These are phyloP conservation scores for Pseudomonodictys pantanalensis DNA, from an alignment of 495 filamentous ascomycete genomes.

Conservation along the genomic window DNA sequence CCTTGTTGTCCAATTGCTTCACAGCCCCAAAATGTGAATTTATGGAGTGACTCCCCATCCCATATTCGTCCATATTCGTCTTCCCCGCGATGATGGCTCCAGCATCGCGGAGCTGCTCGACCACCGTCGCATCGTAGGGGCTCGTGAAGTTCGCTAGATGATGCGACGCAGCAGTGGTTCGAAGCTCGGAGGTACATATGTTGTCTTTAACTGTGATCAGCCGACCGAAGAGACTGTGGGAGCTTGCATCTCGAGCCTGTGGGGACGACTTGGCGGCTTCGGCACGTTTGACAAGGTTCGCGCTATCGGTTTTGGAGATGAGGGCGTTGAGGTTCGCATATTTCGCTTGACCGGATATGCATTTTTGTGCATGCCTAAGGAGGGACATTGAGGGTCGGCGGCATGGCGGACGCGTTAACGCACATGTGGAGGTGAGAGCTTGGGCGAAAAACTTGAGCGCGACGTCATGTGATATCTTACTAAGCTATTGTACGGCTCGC, in stretches of 20 bases:
- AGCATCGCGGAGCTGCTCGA: constrained; percentile 59
- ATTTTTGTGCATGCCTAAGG: constrained; percentile 33
- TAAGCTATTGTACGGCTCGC: too few relatives aligned
- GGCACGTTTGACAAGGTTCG: constrained; percentile 16
- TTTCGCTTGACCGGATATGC: constrained; percentile 29
- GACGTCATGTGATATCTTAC: too few relatives aligned
- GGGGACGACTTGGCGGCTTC: neutral
- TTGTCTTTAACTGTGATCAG: constrained; percentile 85
- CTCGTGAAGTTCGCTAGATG: constrained; percentile 66
- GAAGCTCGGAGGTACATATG: constrained; percentile 66
- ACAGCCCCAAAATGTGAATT: constrained; percentile 72
- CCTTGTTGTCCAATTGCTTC: constrained; percentile 40
- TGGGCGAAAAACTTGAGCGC: too few relatives aligned
- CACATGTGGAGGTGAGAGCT: too few relatives aligned
- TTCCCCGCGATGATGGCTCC: constrained; percentile 72
- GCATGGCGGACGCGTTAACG: constrained; percentile 7
- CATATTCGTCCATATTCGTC: constrained; percentile 95
- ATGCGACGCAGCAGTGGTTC: constrained; percentile 80
- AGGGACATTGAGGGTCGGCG: constrained; percentile 37
- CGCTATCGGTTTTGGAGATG: constrained; percentile 26
- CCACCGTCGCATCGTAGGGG: constrained; percentile 83
- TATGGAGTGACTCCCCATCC: constrained; percentile 90
- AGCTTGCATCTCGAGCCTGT: neutral
- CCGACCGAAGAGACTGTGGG: constrained; percentile 44
- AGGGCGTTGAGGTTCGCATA: constrained; percentile 38